Base-by-base conservation (phyloP, 164 flowering plant species). In the Nelumbo lutea region DNA sequence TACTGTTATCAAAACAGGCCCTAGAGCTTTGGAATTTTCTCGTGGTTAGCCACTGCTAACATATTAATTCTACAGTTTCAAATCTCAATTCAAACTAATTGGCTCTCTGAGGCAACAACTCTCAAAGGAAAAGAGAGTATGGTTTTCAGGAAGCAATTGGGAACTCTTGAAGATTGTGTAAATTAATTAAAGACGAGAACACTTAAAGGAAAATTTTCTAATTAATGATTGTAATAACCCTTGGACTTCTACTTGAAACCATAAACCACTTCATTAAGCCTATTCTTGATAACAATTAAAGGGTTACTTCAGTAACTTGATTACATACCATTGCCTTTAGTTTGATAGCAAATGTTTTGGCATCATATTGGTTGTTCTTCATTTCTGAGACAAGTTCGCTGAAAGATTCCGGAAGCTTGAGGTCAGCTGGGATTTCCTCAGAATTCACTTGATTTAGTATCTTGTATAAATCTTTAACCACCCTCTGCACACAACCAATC, bases 311-410 rank as follows among this genome's bases (percentile, higher is more conserved):
- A 2, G 55, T 7, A 51, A 53, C 11, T 41, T 41, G 5, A 41
- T 8, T 64, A 74, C 88, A 62, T 87, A 93, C 98, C 95, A 88
- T 93, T 66, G 88, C 97, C 72, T 78, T 86, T 73, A 93, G 75
- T 77, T 78, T 78, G 72, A 85, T 55, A 59, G 90, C 98, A 83
- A 91, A 89, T 9, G 86, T 86, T 82, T 77, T 89, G 70, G 94
- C 88, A 81, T 85, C 95, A 79, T 91, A 88, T 27, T 86, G 91
- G 61, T 79, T 82, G 75, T 59, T 86, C 82, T 85, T 86, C 91
- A 89, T 84, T 70, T 89, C 97, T 67, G 86, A 80, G 79, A 91
- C 87, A 74, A 91, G 88, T 68, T 84, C 87, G 70, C 72, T 74
- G 74, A 82, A 91, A 52, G 97, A 85, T 56, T 84, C 83, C 1